Evolutionary conservation across 1,284 basidiomycete species (phyloP).

Genomic region (Puccinia triticina): DNA sequence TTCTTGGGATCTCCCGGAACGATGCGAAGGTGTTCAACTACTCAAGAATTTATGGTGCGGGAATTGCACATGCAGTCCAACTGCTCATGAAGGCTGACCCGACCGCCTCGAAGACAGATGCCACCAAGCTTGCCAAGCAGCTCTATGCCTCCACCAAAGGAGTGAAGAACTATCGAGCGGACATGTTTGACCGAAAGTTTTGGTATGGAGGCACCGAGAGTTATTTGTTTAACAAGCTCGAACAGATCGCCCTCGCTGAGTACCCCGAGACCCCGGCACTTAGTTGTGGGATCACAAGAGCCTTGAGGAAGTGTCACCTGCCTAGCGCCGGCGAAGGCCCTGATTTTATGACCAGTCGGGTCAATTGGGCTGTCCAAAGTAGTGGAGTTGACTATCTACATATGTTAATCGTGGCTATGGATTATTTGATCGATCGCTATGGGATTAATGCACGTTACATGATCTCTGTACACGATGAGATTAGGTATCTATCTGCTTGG

Average conservation of each 20-base stretch:
- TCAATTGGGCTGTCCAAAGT: slow-evolving; percentile 99
- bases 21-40: slow-evolving; percentile 99
- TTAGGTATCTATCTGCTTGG: slow-evolving; percentile 88
- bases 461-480: slow-evolving; percentile 95
- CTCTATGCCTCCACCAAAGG: slow-evolving; percentile 94
- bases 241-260: slow-evolving; percentile 87
- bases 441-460: slow-evolving; percentile 88
- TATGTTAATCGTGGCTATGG: slow-evolving; percentile 92
- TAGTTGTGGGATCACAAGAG: slow-evolving; percentile 89
- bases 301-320: slow-evolving; percentile 84
- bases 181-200: slow-evolving; percentile 68
- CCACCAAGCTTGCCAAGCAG: slow-evolving; percentile 78
- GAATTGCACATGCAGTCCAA: slow-evolving; percentile 88
- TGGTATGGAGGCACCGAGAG: slow-evolving; percentile 98
- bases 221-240: slow-evolving; percentile 98
- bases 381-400: slow-evolving; percentile 98
- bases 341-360: slow-evolving; percentile 92
- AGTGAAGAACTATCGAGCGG: slow-evolving; percentile 67
- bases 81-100: slow-evolving; percentile 85
- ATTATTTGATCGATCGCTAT: slow-evolving; percentile 80
- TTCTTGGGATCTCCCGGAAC: slow-evolving; percentile 89
- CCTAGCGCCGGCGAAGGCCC: slow-evolving; percentile 68
- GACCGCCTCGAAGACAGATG: slow-evolving; percentile 75
- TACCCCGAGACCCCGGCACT: slow-evolving; percentile 88
- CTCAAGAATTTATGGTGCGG: slow-evolving; percentile 96